phyloP scores from a whole-genome alignment of 257 asterid species.

The Linaria vulgaris region DNA sequence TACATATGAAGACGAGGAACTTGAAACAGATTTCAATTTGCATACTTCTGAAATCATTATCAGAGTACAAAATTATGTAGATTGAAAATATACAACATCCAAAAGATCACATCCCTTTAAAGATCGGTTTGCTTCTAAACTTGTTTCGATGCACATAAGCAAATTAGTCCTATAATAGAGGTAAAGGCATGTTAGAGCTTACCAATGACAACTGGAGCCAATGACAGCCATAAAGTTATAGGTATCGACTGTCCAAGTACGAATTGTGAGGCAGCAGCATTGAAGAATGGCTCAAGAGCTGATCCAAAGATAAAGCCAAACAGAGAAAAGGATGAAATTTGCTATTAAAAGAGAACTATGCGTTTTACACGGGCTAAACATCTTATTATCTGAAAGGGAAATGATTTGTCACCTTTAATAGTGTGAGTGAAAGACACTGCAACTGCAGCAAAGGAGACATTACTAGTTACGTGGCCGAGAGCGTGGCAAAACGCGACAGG shows the following conservation, averaged over 20 bases:
- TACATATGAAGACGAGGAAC: no score
- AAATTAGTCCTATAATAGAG: no score
- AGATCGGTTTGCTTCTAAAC: neutral
- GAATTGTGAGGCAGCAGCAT: slow-evolving; percentile 98
- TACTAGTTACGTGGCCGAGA: slow-evolving; percentile 81
- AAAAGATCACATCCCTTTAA: no score
- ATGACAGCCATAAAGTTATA: slow-evolving; percentile 73
- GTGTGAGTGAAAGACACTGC: slow-evolving; percentile 97
- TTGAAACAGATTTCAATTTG: no score
- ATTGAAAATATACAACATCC: no score
- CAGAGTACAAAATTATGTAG: no score
- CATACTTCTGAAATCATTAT: no score
- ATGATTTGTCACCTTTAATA: slow-evolving; percentile 55
- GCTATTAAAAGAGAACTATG: no score
- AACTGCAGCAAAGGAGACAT: slow-evolving; percentile 85
- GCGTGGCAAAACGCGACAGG: slow-evolving; percentile 89
- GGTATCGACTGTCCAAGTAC: slow-evolving; percentile 94
- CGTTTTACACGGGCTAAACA: no score
- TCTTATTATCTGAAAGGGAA: no score
- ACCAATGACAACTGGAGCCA: slow-evolving; percentile 97
- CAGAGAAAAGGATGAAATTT: no score
- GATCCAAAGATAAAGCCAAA: slow-evolving; percentile 27
- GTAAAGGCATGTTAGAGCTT: slow-evolving; percentile 27
- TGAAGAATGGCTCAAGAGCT: slow-evolving; percentile 99
- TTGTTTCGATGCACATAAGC: neutral